A percentile compares a stretch with the other conserved stretches of the same genome.
phyloP scores from a whole-genome alignment of 2,329 filamentous ascomycete genomes.

The Calonectria ilicicola region DNA sequence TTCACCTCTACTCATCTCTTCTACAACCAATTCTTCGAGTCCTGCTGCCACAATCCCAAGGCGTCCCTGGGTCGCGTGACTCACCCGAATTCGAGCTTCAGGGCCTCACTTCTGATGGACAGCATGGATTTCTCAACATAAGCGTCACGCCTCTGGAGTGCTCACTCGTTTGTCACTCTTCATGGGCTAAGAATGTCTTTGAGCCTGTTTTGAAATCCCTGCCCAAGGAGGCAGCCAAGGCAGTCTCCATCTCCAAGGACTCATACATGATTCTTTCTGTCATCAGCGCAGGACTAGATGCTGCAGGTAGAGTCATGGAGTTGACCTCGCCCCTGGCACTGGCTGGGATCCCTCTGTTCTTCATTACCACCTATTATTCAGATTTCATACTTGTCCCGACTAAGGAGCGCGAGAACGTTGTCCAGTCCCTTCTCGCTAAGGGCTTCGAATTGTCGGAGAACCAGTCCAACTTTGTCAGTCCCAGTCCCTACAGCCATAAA shows the following conservation, averaged over 20 bases:
- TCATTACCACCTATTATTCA: conserved; percentile 98
- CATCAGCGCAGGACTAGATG: conserved; percentile 89
- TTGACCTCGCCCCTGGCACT: conserved; percentile 90
- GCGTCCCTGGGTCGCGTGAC: conserved; percentile 50
- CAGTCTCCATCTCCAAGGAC: conserved; percentile 82
- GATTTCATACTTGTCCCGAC: conserved; percentile 94
- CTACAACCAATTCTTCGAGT: conserved; percentile 89
- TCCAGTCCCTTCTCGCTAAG: conserved; percentile 79
- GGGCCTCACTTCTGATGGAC: conserved; percentile 62
- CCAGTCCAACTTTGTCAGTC: conserved; percentile 74
- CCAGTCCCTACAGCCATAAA: conserved; percentile 51
- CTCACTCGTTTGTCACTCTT: conserved; percentile 87
- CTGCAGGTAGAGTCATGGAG: conserved; percentile 90
- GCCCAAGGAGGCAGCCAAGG: conserved; percentile 61
- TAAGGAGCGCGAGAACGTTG: conserved; percentile 79
- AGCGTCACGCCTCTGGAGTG: conserved; percentile 93
- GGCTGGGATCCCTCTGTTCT: conserved; percentile 96
- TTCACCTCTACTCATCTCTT: conserved; percentile 81
- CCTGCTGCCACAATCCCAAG: conserved; percentile 75
- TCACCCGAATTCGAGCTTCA: conserved; percentile 54
- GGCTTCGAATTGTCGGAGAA: conserved; percentile 87
- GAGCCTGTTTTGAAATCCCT: conserved; percentile 76
- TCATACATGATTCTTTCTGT: conserved; percentile 92
- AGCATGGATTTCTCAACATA: conserved; percentile 90
- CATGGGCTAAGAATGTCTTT: conserved; percentile 81